These are phyloP conservation scores for Phytophthora fragariae DNA, from an alignment of 352 stramenopile species.

Conservation along the genomic window DNA sequence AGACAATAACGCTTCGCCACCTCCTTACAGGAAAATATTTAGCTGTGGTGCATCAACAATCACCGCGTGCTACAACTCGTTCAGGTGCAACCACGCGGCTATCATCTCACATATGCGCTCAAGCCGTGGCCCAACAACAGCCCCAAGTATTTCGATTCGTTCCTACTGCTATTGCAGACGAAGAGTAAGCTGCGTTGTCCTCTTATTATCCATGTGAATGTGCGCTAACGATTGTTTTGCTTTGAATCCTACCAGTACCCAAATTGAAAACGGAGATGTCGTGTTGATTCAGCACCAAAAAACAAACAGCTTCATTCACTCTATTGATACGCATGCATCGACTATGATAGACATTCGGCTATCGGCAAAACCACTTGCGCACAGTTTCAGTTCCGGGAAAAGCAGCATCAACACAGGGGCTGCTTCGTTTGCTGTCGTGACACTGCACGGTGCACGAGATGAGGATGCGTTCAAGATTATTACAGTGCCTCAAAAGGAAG, in stretches of 20 bases:
- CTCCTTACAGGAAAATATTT: slow-evolving; percentile 68
- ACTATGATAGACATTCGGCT: slow-evolving; percentile 72
- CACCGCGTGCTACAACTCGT: slow-evolving; percentile 25
- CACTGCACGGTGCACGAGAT: slow-evolving; percentile 59
- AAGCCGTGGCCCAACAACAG: slow-evolving; percentile 45
- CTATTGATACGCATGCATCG: slow-evolving; percentile 68
- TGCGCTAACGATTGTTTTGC: not conserved
- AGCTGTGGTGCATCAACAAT: slow-evolving; percentile 42
- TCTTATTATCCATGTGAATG: not conserved
- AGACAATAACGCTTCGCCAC: slow-evolving; percentile 61
- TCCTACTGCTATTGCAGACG: slow-evolving; percentile 60
- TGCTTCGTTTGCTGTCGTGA: slow-evolving; percentile 56
- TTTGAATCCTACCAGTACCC: slow-evolving; percentile 36
- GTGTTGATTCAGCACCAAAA: slow-evolving; percentile 64
- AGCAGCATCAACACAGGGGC: slow-evolving; percentile 25
- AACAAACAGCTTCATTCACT: slow-evolving; percentile 68
- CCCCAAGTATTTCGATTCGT: slow-evolving; percentile 66
- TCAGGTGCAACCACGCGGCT: slow-evolving; percentile 8
- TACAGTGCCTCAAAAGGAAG: slow-evolving; percentile 49
- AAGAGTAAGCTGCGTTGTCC: slow-evolving; percentile 47
- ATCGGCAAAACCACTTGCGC: slow-evolving; percentile 63
- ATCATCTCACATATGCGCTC: slow-evolving; percentile 38
- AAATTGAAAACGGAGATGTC: slow-evolving; percentile 61
- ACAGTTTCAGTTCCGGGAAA: slow-evolving; percentile 25
- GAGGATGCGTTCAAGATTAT: slow-evolving; percentile 80